Percentiles rank a stretch among this genome's conserved stretches.
phyloP scores from a whole-genome alignment of 345 rosid genomes.

The Hibiscus mutabilis region DNA sequence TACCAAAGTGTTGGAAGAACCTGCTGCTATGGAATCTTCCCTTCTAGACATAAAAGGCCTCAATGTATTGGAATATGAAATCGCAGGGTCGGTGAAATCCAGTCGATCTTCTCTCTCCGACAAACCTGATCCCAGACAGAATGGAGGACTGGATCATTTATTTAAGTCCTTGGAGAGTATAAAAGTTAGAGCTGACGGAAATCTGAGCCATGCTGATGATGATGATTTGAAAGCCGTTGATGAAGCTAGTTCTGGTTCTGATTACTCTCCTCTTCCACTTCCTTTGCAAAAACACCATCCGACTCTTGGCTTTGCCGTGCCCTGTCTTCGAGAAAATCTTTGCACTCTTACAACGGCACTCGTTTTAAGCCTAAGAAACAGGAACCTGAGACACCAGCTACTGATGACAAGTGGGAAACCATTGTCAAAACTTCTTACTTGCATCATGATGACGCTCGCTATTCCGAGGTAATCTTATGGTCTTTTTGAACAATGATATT shows the following conservation, averaged over 20 bases:
- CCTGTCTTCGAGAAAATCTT: conserved; percentile 47
- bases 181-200: conserved; percentile 20
- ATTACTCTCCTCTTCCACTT: conserved; percentile 41
- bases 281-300: conserved; percentile 68
- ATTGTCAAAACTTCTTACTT: conserved; percentile 75
- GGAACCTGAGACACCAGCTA: conserved; percentile 25
- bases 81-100: conserved; percentile 5
- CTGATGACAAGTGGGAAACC: conserved; percentile 79
- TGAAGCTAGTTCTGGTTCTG: conserved; percentile 6
- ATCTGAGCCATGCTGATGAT: conserved; percentile 13
- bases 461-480: conserved; percentile 54
- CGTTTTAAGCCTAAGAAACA: conserved; percentile 36
- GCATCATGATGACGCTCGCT: conserved; percentile 78
- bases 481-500: neutral
- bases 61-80: conserved; percentile 7
- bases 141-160: conserved; percentile 21
- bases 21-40: conserved; percentile 10
- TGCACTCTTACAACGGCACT: conserved; percentile 21
- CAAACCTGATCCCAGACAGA: conserved; percentile 8
- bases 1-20: conserved; percentile 16
- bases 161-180: conserved; percentile 29
- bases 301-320: conserved; percentile 91
- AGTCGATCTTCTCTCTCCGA: conserved; percentile 14
- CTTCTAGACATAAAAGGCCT: conserved; percentile 24
- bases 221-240: conserved; percentile 21